Conservation (phyloP, 352 stramenopile species). For the Globisporangium megalacanthum region DNA sequence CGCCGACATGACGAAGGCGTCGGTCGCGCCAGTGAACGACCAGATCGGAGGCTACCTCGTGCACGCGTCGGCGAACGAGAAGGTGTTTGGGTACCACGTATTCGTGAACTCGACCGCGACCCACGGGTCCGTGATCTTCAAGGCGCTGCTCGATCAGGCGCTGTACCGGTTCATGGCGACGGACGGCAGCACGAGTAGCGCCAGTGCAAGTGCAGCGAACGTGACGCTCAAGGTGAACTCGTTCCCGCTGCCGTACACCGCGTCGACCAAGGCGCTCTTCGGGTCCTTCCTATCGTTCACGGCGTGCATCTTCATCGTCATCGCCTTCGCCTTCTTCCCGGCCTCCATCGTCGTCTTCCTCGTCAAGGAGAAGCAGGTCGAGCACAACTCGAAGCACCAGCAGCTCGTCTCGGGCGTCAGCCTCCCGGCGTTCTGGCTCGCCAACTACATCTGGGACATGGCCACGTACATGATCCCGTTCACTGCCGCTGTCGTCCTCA, state of each 20-base stretch:
- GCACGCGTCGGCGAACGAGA: constrained; percentile 19
- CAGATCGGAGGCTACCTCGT: constrained; percentile 40
- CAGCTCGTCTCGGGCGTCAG: constrained; percentile 92
- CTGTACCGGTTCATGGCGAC: constrained; percentile 43
- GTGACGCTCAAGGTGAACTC: constrained; percentile 40
- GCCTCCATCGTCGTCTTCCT: constrained; percentile 91
- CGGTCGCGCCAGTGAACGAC: constrained; percentile 23
- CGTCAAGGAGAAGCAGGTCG: constrained; percentile 90
- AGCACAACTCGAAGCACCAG: constrained; percentile 94
- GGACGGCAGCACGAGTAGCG: constrained; percentile 21
- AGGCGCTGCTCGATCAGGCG: constrained; percentile 45
- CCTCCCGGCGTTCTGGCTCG: constrained; percentile 93
- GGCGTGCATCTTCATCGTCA: constrained; percentile 78
- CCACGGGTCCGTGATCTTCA: constrained; percentile 46
- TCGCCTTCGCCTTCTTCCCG: constrained; percentile 90
- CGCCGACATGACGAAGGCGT: constrained; percentile 71
- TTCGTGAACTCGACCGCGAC: constrained; percentile 44
- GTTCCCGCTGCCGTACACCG: constrained; percentile 43
- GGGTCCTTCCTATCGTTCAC: constrained; percentile 60
- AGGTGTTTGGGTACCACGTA: constrained; percentile 44
- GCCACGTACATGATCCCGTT: constrained; percentile 82
- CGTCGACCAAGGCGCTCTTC: constrained; percentile 33
- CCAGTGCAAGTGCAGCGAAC: too few species aligned
- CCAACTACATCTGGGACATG: constrained; percentile 92
- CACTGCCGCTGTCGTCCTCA: constrained; percentile 29